phyloP scores from a whole-genome alignment of 768 basidiomycete species.

The Mycena belliarum region DNA sequence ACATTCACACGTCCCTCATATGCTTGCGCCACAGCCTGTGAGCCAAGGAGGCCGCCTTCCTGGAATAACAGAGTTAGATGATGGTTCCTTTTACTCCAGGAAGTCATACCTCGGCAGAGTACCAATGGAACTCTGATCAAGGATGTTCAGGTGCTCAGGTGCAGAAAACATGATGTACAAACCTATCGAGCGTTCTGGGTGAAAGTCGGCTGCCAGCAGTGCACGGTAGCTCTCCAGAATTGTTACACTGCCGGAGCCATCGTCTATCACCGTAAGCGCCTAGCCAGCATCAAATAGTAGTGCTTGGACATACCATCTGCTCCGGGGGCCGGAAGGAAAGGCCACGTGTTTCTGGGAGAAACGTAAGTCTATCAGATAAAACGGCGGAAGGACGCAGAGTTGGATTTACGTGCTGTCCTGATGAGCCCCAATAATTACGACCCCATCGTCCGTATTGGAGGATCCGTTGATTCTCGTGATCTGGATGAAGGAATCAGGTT shows the following conservation, averaged over 20 bases:
- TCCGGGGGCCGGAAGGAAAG: constrained; percentile 74
- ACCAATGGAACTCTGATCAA: constrained; percentile 76
- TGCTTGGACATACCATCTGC: constrained; percentile 45
- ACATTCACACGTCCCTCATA: constrained; percentile 73
- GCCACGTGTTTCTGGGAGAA: constrained; percentile 72
- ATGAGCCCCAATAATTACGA: constrained; percentile 77
- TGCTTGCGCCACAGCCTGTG: constrained; percentile 81
- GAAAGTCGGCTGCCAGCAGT: constrained; percentile 68
- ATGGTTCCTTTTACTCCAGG: constrained; percentile 15
- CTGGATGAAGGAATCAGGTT: constrained; percentile 37
- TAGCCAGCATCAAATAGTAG: constrained; percentile 16
- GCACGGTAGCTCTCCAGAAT: constrained; percentile 68
- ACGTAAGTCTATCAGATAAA: constrained; percentile 16
- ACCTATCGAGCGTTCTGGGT: constrained; percentile 56
- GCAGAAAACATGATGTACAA: not conserved
- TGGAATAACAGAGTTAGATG: constrained; percentile 29
- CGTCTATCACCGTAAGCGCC: constrained; percentile 46
- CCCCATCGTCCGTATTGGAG: constrained; percentile 56
- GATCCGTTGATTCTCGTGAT: constrained; percentile 78
- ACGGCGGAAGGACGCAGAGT: constrained; percentile 4
- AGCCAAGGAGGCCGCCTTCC: constrained; percentile 87
- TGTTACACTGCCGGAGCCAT: constrained; percentile 78
- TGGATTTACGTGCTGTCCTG: constrained; percentile 61
- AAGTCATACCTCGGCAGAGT: constrained; percentile 68
- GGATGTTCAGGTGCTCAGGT: not conserved